Evolutionary conservation across 176 grass and related monocot genomes (phyloP), one percentile per base, ranked within the genome.

Genomic region (Puccinellia tenuiflora): DNA sequence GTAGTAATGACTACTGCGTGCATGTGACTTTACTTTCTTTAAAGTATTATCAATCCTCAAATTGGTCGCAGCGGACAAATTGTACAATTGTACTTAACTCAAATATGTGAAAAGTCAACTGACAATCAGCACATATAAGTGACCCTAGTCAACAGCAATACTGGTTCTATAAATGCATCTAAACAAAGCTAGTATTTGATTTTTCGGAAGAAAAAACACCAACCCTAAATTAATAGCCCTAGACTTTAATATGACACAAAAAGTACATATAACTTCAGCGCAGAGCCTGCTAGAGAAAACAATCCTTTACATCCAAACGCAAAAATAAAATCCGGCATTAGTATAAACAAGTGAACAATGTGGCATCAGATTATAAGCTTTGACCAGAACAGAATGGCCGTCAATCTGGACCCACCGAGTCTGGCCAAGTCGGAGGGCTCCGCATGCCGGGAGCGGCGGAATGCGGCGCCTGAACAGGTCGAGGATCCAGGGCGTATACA

Each of bases 281-380:
- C 20, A 47, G 55, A 83, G 13, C 29, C 21, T 50, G 21, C 62
- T 63, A 83, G 11, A 56, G 24, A 7, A 73, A 77, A 65, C n/a
- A 63, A 40, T 39, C 29, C 60, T 51, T n/a, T 66, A 82, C 14
- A 48, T 12, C 24, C 16, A 79, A 71, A 86, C 30, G 38, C 46
- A 40, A 73, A 78, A 47, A 28, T 40, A 38, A 66, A 86, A 90
- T 22, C 70, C 73, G 15, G 68, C 15, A n/a, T n/a, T n/a, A 67
- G 8, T 16, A 86, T 76, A 67, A 38, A 46, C 12, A 25, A 68
- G 37, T 35, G 16, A 42, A 33, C 37, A 55, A 22, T 81, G 40
- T 50, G 20, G 18, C 70, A 56, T 67, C 37, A 7, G 55, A 53
- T 67, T 76, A 42, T 65, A 86, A 61, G 54, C 14, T 72, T n/a